These are phyloP conservation scores for Arthromyces matolae DNA, from an alignment of 768 basidiomycete genomes.

Conservation along the genomic window DNA sequence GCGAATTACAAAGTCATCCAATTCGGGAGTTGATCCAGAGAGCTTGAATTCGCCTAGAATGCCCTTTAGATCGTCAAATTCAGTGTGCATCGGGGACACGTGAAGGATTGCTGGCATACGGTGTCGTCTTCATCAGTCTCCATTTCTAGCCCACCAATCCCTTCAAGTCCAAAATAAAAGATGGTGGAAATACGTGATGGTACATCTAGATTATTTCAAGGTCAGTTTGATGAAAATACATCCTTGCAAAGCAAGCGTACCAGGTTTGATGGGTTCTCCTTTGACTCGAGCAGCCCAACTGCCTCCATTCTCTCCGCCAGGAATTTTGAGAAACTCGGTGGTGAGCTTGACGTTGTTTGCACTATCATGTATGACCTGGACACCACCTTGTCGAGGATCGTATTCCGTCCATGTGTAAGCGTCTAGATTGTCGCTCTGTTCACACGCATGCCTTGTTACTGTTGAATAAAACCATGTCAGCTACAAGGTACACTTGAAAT, in stretches of 20 bases:
- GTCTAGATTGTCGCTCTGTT: conserved; percentile 79
- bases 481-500: background rate
- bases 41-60: conserved; percentile 67
- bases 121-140: conserved; percentile 73
- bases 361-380: conserved; percentile 79
- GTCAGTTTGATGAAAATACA: no score
- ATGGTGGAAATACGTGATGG: conserved; percentile 71
- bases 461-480: conserved; percentile 1
- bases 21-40: conserved; percentile 67
- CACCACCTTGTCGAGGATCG: conserved; percentile 80
- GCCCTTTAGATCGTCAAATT: conserved; percentile 47
- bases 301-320: conserved; percentile 77
- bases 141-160: conserved; percentile 78
- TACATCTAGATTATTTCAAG: no score
- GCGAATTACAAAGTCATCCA: conserved; percentile 80
- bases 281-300: conserved; percentile 87
- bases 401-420: conserved; percentile 87
- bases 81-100: background rate
- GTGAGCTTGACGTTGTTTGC: conserved; percentile 82
- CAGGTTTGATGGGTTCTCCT: conserved; percentile 67
- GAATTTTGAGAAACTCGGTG: conserved; percentile 83
- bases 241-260: conserved; percentile 49
- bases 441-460: conserved; percentile 85
- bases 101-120: conserved; percentile 40
- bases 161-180: conserved; percentile 87